Percentiles rank a stretch among this genome's conserved stretches.
Evolutionary conservation across 2,329 filamentous ascomycete genomes (phyloP).

Genomic region (Trichoderma sp.): DNA sequence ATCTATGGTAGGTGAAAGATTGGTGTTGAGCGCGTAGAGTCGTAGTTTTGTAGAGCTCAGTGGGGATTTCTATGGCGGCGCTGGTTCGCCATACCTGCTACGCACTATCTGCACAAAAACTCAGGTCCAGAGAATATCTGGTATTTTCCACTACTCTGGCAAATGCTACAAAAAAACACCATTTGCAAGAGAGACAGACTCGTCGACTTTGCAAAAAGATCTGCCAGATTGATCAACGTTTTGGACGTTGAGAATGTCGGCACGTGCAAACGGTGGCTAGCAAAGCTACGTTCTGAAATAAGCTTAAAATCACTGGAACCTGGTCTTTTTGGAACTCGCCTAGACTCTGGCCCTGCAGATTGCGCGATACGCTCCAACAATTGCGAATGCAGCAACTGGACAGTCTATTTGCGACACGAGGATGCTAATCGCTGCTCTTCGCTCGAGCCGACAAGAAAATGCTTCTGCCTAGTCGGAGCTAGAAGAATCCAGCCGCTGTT

Average conservation of each 20-base stretch:
- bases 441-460: neutral
- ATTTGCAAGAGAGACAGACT: neutral
- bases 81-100: neutral
- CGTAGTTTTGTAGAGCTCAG: neutral
- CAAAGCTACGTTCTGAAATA: constrained; percentile 9
- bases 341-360: neutral
- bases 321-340: neutral
- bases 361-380: constrained; percentile 17
- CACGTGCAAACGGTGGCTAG: constrained; percentile 5
- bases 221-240: neutral
- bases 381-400: neutral
- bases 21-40: neutral
- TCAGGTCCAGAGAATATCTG: neutral
- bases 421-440: neutral
- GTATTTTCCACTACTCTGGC: too few species aligned
- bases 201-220: neutral
- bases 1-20: neutral
- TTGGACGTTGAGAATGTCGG: neutral
- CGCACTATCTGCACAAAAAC: neutral
- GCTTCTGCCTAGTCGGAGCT: neutral
- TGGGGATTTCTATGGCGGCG: neutral
- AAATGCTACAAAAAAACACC: neutral
- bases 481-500: neutral
- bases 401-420: neutral
- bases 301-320: constrained; percentile 10